Conservation (phyloP, 129 eudicot genomes). For the Arctium minus region DNA sequence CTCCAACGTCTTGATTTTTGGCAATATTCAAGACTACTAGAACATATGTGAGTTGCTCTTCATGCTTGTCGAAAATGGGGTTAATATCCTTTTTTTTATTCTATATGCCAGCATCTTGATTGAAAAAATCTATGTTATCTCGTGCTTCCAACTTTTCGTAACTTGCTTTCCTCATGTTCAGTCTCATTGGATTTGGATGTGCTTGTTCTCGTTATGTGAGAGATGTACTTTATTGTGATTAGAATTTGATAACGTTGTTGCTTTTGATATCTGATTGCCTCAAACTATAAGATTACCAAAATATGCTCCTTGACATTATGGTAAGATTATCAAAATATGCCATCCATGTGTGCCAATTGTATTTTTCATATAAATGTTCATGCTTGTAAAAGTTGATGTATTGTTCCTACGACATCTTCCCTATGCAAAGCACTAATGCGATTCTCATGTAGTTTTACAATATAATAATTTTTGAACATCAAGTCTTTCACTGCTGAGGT, state of each 20-base stretch:
- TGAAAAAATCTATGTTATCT: background rate
- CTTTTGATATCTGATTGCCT: background rate
- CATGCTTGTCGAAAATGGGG: background rate
- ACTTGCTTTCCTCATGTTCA: background rate
- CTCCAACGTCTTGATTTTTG: background rate
- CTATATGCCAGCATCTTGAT: background rate
- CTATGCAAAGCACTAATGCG: too few relatives aligned
- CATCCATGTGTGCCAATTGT: background rate
- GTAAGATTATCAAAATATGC: background rate
- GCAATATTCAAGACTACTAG: background rate
- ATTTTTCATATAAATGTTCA: too few relatives aligned
- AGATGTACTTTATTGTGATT: background rate
- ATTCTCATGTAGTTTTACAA: too few relatives aligned
- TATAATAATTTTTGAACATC: too few relatives aligned
- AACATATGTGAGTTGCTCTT: background rate
- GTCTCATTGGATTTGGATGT: background rate
- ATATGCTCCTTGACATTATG: background rate
- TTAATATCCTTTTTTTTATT: background rate
- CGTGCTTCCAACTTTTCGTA: background rate
- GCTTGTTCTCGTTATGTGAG: background rate
- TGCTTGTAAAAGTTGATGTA: too few relatives aligned
- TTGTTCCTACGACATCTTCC: too few relatives aligned
- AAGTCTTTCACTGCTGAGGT: too few relatives aligned
- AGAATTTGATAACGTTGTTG: background rate
- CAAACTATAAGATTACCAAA: background rate